Percentiles rank a stretch among this genome's conserved stretches.
These are phyloP conservation scores for Paracoccidioides brasiliensis DNA, from an alignment of 2,329 filamentous ascomycete species.

Conservation along the genomic window DNA sequence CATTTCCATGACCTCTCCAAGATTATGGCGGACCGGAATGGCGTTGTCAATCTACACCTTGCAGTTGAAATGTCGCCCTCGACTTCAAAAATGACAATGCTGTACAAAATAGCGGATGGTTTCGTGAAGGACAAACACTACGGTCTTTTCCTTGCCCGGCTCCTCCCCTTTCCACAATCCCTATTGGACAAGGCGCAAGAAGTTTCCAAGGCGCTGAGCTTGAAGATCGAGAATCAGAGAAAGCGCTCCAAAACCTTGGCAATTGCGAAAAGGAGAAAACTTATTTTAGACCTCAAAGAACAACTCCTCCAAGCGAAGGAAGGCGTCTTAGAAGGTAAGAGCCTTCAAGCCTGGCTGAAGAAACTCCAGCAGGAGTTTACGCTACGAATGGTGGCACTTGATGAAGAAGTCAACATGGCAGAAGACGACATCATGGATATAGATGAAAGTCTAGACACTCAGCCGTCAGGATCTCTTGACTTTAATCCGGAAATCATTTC, in stretches of 20 bases:
- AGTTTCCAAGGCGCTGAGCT: conserved; percentile 51
- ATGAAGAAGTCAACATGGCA: conserved; percentile 15
- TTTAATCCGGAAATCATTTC: not conserved
- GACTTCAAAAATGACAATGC: conserved; percentile 62
- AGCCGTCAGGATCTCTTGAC: not conserved
- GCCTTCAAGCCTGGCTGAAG: conserved; percentile 50
- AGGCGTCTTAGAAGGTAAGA: conserved; percentile 51
- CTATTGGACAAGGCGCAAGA: conserved; percentile 56
- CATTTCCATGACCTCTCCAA: conserved; percentile 76
- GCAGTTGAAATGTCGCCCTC: conserved; percentile 50
- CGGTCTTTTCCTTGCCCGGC: conserved; percentile 65
- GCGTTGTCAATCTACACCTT: conserved; percentile 74
- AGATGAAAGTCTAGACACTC: not conserved
- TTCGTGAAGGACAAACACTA: conserved; percentile 61
- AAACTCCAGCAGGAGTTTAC: conserved; percentile 65
- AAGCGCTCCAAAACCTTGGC: conserved; percentile 46
- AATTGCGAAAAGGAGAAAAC: conserved; percentile 51
- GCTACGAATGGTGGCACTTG: conserved; percentile 52
- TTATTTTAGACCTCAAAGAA: conserved; percentile 61
- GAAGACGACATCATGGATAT: conserved; percentile 2
- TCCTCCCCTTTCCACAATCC: conserved; percentile 55
- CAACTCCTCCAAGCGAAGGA: conserved; percentile 55
- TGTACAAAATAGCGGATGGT: conserved; percentile 70
- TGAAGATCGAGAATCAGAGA: conserved; percentile 44
- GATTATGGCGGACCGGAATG: conserved; percentile 59